A percentile compares a stretch with the other conserved stretches of the same genome.
Evolutionary conservation across 495 filamentous ascomycete genomes (phyloP).

Genomic region (Penicillium antarcticum): DNA sequence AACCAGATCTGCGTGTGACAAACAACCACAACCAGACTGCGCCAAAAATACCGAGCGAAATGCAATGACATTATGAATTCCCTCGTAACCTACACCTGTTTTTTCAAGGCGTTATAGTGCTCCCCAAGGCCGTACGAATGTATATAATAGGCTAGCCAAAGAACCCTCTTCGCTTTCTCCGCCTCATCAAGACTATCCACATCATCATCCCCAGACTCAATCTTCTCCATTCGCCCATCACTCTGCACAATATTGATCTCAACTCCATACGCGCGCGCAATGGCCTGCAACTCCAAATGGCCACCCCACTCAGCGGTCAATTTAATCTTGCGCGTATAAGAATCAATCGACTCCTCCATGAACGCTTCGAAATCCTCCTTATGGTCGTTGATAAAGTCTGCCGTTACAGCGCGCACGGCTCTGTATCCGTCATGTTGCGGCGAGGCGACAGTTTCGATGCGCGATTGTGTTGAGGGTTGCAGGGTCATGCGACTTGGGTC

Average conservation of each 20-base stretch:
- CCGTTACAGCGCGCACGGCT: slow-evolving; percentile 47
- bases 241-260: slow-evolving; percentile 83
- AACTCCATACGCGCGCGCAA: slow-evolving; percentile 78
- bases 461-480: slow-evolving; percentile 33
- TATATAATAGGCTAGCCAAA: slow-evolving; percentile 95
- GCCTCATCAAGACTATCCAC: slow-evolving; percentile 42
- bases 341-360: slow-evolving; percentile 76
- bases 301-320: slow-evolving; percentile 97
- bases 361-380: slow-evolving; percentile 64
- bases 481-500: slow-evolving; percentile 40
- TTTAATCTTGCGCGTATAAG: slow-evolving; percentile 71
- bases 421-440: slow-evolving; percentile 44
- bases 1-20: slow-evolving; percentile 1
- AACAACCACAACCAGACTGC: neutral
- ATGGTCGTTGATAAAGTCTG: slow-evolving; percentile 55
- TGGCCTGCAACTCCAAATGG: slow-evolving; percentile 80
- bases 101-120: slow-evolving; percentile 86
- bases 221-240: slow-evolving; percentile 72
- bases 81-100: slow-evolving; percentile 14
- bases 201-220: slow-evolving; percentile 49
- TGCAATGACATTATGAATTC: slow-evolving; percentile 2
- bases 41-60: neutral
- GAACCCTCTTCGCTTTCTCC: slow-evolving; percentile 35
- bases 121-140: slow-evolving; percentile 91
- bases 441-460: slow-evolving; percentile 41